Evolutionary conservation across 768 basidiomycete species (phyloP).

Genomic region (Daedaleopsis sinensis): DNA sequence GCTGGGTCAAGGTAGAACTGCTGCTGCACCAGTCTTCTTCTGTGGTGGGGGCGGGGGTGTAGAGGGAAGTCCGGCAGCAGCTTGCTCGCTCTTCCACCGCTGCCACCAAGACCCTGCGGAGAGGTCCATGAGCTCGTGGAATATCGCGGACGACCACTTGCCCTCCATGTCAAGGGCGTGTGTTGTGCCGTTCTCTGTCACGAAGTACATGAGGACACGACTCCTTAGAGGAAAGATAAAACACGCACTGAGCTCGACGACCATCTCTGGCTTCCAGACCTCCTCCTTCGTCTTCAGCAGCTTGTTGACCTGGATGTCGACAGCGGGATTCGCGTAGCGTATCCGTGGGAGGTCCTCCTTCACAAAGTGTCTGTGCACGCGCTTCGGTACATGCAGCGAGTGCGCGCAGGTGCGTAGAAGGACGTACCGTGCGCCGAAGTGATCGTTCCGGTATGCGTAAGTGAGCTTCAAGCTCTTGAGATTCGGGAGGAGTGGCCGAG

Average conservation of each 20-base stretch:
- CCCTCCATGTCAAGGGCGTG: conserved; percentile 56
- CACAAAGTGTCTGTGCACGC: conserved; percentile 65
- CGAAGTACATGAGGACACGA: not conserved
- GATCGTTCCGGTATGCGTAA: conserved; percentile 64
- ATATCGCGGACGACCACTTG: conserved; percentile 71
- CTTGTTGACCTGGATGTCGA: conserved; percentile 63
- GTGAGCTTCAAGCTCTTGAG: conserved; percentile 59
- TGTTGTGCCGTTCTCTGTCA: conserved; percentile 51
- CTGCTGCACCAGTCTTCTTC: conserved; percentile 42
- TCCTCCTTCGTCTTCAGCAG: conserved; percentile 56
- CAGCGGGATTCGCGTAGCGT: conserved; percentile 71
- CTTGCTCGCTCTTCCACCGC: conserved; percentile 52
- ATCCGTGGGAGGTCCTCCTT: conserved; percentile 80
- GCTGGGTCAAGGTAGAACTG: conserved; percentile 37
- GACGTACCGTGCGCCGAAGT: conserved; percentile 73
- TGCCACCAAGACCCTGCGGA: conserved; percentile 65
- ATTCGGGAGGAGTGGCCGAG: conserved; percentile 50
- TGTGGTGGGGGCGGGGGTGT: conserved; percentile 16
- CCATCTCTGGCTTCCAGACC: conserved; percentile 61
- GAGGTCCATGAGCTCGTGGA: conserved; percentile 69
- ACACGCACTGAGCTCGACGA: conserved; percentile 64
- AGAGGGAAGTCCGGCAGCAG: conserved; percentile 47
- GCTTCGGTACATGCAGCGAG: not conserved
- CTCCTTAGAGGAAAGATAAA: not conserved
- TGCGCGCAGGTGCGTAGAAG: not conserved